Percentiles rank a stretch among this genome's conserved stretches.
Conservation (phyloP, 2,329 filamentous ascomycete species). For the Trichoderma hamatum region DNA sequence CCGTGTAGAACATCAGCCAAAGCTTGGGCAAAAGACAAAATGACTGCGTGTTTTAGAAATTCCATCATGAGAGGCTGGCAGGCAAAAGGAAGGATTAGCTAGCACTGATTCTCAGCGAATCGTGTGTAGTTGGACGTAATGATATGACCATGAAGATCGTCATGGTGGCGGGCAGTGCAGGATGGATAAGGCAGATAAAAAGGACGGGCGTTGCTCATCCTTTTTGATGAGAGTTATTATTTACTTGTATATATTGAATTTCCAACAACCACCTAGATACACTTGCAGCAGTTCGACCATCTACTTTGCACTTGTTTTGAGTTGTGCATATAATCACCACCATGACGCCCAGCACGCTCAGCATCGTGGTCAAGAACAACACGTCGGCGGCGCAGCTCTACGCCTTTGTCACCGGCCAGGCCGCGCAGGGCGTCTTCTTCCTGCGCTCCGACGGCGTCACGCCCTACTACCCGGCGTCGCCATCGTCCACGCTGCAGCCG, state of each 20-base stretch:
- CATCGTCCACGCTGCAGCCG: constrained; percentile 52
- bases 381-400: constrained; percentile 60
- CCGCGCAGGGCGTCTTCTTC: constrained; percentile 62
- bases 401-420: constrained; percentile 70
- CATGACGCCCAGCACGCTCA: constrained; percentile 46
- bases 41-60: neutral
- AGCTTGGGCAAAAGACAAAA: neutral
- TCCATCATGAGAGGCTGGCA: neutral
- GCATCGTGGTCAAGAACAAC: constrained; percentile 67
- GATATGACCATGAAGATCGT: neutral
- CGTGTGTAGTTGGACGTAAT: neutral
- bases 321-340: too few species aligned
- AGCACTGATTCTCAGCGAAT: neutral
- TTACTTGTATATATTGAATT: neutral
- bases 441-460: constrained; percentile 68
- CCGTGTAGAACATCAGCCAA: neutral
- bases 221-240: neutral
- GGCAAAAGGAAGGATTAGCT: neutral
- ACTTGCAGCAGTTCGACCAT: too few species aligned
- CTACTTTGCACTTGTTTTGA: too few species aligned
- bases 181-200: neutral
- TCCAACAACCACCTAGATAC: neutral
- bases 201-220: neutral
- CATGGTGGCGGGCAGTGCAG: neutral
- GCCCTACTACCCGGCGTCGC: constrained; percentile 65